phyloP scores from a whole-genome alignment of 257 asterid species.

The Solanum raphanifolium region DNA sequence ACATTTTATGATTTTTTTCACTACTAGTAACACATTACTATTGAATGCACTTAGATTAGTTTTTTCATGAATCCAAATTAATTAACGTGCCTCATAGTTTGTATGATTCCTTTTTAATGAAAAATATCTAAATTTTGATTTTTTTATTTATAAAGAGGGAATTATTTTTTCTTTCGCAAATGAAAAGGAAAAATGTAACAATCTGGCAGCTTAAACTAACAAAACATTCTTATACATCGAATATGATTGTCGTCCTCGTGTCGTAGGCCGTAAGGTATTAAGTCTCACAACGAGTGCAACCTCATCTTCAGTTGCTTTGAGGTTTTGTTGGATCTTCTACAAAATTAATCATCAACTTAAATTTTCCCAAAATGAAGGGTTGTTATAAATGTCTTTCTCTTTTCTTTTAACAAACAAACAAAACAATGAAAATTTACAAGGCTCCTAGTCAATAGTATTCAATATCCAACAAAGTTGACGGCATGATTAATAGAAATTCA shows the following conservation, averaged over 20 bases:
- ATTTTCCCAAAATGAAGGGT: not conserved
- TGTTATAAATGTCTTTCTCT: not conserved
- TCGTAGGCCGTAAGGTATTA: accelerated
- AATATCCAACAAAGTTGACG: not conserved
- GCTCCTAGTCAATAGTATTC: not conserved
- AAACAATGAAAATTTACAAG: not conserved
- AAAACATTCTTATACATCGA: too few species aligned
- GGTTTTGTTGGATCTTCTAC: not conserved
- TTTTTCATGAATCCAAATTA: not conserved
- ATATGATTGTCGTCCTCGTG: not conserved
- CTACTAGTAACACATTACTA: not conserved
- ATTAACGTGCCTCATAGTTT: not conserved
- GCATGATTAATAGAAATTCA: not conserved
- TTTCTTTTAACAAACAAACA: not conserved
- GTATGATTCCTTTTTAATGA: not conserved
- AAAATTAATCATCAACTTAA: not conserved
- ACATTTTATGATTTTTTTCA: not conserved
- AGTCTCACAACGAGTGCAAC: not conserved
- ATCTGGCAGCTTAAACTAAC: not conserved
- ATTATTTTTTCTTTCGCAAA: too few species aligned
- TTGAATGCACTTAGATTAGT: not conserved
- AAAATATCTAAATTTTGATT: not conserved
- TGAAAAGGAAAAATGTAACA: not conserved
- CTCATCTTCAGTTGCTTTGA: too few species aligned
- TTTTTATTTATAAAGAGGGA: not conserved